Percentiles rank a stretch among this genome's conserved stretches.
Evolutionary conservation across 1,284 basidiomycete species (phyloP).

Genomic region (Cystobasidium sp.): DNA sequence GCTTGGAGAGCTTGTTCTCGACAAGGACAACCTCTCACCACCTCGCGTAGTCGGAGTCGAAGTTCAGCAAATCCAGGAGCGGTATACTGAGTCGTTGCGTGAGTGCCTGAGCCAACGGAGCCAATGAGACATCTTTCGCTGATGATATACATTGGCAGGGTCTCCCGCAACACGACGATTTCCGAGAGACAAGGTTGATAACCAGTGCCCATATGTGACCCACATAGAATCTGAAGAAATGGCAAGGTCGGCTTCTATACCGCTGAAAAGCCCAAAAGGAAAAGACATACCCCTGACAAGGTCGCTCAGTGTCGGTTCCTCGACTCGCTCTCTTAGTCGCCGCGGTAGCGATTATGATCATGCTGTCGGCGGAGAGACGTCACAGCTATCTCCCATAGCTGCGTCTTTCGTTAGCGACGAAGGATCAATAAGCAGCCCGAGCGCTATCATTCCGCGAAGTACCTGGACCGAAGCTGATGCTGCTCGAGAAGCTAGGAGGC

Average conservation of each 20-base stretch:
- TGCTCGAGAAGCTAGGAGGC: conserved; percentile 20
- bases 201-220: no score
- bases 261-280: background rate
- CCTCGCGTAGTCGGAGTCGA: background rate
- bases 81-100: no score
- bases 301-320: conserved; percentile 2
- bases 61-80: background rate
- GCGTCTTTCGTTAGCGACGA: conserved; percentile 21
- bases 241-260: background rate
- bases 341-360: background rate
- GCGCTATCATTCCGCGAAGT: background rate
- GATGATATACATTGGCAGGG: no score
- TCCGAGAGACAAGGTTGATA: no score
- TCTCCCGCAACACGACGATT: no score
- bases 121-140: no score
- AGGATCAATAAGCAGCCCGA: conserved; percentile 8
- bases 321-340: background rate
- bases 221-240: background rate
- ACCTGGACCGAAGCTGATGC: background rate
- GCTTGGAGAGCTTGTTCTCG: conserved; percentile 1
- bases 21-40: background rate
- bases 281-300: conserved; percentile 3
- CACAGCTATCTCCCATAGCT: conserved; percentile 7
- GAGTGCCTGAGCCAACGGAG: no score
- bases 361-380: background rate